Conservation (phyloP, 192 early-diverging fungal species). For the Allomyces arbusculus region DNA sequence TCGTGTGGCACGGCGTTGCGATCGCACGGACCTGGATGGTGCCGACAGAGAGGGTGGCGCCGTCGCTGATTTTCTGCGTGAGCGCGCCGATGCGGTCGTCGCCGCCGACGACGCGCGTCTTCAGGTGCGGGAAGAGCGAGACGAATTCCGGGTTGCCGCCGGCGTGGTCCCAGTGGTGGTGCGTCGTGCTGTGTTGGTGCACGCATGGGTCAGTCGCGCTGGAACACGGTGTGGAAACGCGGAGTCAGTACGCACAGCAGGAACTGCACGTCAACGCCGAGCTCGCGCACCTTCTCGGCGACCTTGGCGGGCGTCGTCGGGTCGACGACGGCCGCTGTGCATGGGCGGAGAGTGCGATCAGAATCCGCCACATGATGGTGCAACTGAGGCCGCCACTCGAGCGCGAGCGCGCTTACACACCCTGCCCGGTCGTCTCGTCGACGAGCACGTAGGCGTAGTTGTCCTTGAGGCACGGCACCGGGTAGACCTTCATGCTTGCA, state of each 20-base stretch:
- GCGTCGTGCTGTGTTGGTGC: constrained; percentile 31
- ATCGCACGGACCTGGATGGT: constrained; percentile 47
- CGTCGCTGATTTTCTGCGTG: constrained; percentile 47
- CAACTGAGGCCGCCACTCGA: too few relatives aligned
- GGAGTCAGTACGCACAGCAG: neutral
- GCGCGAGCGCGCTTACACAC: neutral
- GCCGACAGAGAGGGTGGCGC: constrained; percentile 51
- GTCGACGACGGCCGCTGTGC: constrained; percentile 52
- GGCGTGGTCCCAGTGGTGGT: constrained; percentile 82
- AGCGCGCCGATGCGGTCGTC: constrained; percentile 70
- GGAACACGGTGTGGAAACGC: constrained; percentile 6
- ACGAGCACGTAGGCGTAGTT: constrained; percentile 75
- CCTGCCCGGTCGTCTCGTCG: constrained; percentile 32
- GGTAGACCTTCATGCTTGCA: constrained; percentile 18
- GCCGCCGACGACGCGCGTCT: constrained; percentile 58
- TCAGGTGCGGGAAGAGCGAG: constrained; percentile 10
- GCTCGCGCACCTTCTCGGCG: constrained; percentile 4
- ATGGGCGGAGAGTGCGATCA: neutral
- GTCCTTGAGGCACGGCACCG: constrained; percentile 41
- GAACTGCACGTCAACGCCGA: neutral
- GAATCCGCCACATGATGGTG: neutral
- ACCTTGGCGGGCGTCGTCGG: constrained; percentile 67
- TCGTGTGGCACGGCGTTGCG: constrained; percentile 72
- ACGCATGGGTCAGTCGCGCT: constrained; percentile 13
- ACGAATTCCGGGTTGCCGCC: constrained; percentile 39